Evolutionary conservation across 805 yeast species (phyloP), one percentile per base, ranked within the genome.

Genomic region (Lipomyces chichibuensis): DNA sequence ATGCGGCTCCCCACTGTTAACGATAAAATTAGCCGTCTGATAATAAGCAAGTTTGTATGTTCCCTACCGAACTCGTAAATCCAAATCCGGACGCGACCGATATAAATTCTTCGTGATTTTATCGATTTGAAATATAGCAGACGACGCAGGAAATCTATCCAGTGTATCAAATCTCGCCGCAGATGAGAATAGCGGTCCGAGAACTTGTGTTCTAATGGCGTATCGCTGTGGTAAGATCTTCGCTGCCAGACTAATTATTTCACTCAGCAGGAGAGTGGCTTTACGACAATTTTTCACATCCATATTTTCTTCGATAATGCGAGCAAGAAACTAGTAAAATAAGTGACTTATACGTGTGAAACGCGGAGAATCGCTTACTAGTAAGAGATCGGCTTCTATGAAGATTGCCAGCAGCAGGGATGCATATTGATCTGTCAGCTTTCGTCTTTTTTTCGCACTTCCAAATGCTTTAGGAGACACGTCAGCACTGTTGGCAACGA

Each of bases 191-290:
- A 75, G 60, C 29, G 69, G 65, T 2, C 76, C 74, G 17, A 77
- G 66, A 1, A 75, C 61, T 20, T 69, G 67, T 14, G 76, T 63
- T 57, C 66, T 55, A 1, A 69, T 66, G 17, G 80, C 71, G 11
- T 84, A 74, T 33, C 82, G 83, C 2, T 77, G 77, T 0, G 93
- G 92, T 0, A 90, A 75, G 6, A 89, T 74, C 54, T 80, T 81
- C 53, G 84, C 81, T 1, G 90, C 81, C 61, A 89, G 73, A 64
- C 82, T 81, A 46, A 84, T 79, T 14, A 91, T 80, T 72, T 90
- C 92, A 0, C 91, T 83, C 2, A 90, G 74, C 9, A 94, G 79
- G 25, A 84, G 78, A 5, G 90, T 84, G 0, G 92, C 88, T 76
- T 90, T 90, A 3, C 84, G 76, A 49, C 83, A 76, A 67, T 80